phyloP scores from a whole-genome alignment of 2,329 filamentous ascomycete genomes.

The Orbilia blumenaviensis region DNA sequence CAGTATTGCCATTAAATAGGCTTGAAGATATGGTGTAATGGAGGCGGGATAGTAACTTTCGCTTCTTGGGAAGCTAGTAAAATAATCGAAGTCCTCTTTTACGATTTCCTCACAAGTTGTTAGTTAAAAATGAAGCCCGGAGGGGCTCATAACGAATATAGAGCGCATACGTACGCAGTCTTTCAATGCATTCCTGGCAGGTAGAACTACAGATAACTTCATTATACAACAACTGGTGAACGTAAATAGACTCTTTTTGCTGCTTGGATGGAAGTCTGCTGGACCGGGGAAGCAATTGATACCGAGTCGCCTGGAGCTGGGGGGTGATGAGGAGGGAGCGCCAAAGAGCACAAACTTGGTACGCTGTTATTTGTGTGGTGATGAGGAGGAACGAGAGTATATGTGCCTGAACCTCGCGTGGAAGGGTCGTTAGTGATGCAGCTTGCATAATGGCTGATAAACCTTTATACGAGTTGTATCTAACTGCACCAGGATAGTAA shows the following conservation, averaged over 20 bases:
- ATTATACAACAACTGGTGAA: neutral
- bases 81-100: neutral
- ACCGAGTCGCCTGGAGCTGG: neutral
- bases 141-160: no score
- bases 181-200: neutral
- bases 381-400: constrained; percentile 13
- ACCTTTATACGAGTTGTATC: no score
- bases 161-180: neutral
- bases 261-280: neutral
- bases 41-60: neutral
- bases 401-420: neutral
- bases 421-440: neutral
- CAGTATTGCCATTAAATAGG: neutral
- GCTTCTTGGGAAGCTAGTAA: neutral
- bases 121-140: neutral
- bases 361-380: neutral
- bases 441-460: neutral
- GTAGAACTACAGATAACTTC: neutral
- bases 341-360: neutral
- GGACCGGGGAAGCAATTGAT: neutral
- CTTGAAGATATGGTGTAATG: neutral
- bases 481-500: no score
- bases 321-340: neutral
- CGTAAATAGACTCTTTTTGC: neutral
- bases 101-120: no score